Percentiles rank a stretch among this genome's conserved stretches.
Conservation (phyloP, 306 rosid genomes). For the Dalbergia cultrata region DNA sequence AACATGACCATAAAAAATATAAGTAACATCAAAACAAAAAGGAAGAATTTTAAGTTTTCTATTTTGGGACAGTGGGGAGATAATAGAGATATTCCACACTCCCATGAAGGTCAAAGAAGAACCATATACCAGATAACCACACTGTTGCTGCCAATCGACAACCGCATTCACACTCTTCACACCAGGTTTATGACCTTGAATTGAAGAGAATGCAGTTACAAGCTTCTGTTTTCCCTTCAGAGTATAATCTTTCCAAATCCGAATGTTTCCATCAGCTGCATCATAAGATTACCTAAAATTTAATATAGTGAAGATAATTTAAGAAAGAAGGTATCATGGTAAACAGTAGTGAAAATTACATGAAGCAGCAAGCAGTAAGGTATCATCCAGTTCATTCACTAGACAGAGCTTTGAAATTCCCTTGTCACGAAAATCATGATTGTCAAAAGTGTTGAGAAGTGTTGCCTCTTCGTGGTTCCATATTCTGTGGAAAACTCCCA, state of each 20-base stretch:
- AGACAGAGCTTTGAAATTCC: slow-evolving; percentile 95
- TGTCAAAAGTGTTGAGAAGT: slow-evolving; percentile 89
- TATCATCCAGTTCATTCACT: slow-evolving; percentile 95
- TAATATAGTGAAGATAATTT: slow-evolving; percentile 19
- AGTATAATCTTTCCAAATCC: slow-evolving; percentile 94
- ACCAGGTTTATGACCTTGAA: slow-evolving; percentile 91
- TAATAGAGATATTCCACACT: slow-evolving; percentile 22
- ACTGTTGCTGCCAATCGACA: slow-evolving; percentile 99
- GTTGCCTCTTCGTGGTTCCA: slow-evolving; percentile 91
- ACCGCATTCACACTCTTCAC: slow-evolving; percentile 83
- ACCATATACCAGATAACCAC: slow-evolving; percentile 86
- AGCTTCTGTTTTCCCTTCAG: slow-evolving; percentile 84
- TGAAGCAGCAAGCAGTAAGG: slow-evolving; percentile 98
- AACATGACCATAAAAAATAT: slow-evolving; percentile 34
- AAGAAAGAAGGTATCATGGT: slow-evolving; percentile 24
- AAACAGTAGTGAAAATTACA: slow-evolving; percentile 61
- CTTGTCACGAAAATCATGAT: slow-evolving; percentile 89
- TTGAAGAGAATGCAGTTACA: slow-evolving; percentile 95
- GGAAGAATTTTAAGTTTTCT: slow-evolving; percentile 14
- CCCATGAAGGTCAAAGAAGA: slow-evolving; percentile 38
- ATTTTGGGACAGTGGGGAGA: background rate
- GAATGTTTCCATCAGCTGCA: slow-evolving; percentile 90
- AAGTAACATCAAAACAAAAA: slow-evolving; percentile 21
- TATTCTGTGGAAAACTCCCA: slow-evolving; percentile 60
- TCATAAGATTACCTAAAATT: slow-evolving; percentile 39